A percentile compares a stretch with the other conserved stretches of the same genome.
These are phyloP conservation scores for Scleroderma bovista DNA, from an alignment of 768 basidiomycete genomes.

Conservation along the genomic window DNA sequence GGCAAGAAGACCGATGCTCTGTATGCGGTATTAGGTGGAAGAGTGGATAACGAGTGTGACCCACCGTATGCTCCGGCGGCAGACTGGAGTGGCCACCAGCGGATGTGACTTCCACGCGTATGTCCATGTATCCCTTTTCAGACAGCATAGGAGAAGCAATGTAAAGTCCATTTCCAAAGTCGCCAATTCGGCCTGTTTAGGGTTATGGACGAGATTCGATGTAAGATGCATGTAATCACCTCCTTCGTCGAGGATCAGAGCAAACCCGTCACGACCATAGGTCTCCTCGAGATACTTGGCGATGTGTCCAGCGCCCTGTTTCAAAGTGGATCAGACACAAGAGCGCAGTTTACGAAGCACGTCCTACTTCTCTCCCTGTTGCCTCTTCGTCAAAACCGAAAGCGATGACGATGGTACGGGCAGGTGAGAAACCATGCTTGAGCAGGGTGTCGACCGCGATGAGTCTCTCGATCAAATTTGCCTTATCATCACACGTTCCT, in stretches of 20 bases:
- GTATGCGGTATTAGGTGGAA: neutral
- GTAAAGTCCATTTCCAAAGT: constrained; percentile 11
- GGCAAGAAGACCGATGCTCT: constrained; percentile 77
- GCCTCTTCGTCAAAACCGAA: constrained; percentile 54
- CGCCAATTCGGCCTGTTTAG: neutral
- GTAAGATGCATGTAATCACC: neutral
- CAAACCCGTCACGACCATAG: constrained; percentile 66
- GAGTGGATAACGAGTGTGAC: constrained; percentile 12
- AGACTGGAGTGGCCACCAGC: constrained; percentile 79
- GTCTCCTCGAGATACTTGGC: constrained; percentile 41
- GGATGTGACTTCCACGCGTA: constrained; percentile 51
- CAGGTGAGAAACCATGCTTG: constrained; percentile 40
- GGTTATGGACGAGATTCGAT: constrained; percentile 31
- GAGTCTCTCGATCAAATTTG: constrained; percentile 50
- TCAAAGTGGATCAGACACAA: neutral
- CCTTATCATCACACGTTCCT: constrained; percentile 71
- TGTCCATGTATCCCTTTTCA: constrained; percentile 66
- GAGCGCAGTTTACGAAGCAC: neutral
- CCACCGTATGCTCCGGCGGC: constrained; percentile 73
- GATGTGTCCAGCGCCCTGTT: constrained; percentile 45
- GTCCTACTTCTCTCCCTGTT: constrained; percentile 37
- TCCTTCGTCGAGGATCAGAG: constrained; percentile 39
- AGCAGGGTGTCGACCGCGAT: constrained; percentile 44
- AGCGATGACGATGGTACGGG: constrained; percentile 35
- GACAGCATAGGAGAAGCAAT: constrained; percentile 55